Evolutionary conservation across 192 early-diverging fungal genomes (phyloP).

Genomic region (Coemansia sp.): DNA sequence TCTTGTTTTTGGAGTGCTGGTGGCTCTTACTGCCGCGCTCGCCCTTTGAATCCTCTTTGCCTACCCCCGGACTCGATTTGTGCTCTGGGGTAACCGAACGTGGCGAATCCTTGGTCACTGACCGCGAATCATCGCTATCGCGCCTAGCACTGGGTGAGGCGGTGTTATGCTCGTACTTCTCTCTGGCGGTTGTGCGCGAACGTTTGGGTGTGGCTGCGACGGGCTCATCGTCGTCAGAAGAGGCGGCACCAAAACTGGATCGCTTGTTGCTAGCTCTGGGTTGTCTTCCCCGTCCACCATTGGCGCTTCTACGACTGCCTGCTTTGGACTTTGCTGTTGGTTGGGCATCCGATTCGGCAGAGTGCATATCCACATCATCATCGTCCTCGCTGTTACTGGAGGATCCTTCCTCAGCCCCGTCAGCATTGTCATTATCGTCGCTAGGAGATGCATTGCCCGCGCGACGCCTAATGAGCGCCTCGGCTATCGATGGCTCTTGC

Average conservation of each 20-base stretch:
- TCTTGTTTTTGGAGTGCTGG: slow-evolving; percentile 25
- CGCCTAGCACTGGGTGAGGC: slow-evolving; percentile 20
- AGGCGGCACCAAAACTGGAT: slow-evolving; percentile 32
- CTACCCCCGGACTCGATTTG: slow-evolving; percentile 7
- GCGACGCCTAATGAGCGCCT: slow-evolving; percentile 46
- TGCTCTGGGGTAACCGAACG: slow-evolving; percentile 17
- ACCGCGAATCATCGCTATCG: slow-evolving; percentile 35
- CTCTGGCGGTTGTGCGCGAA: slow-evolving; percentile 31
- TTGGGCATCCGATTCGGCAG: slow-evolving; percentile 23
- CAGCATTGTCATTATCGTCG: slow-evolving; percentile 58
- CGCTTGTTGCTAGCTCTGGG: slow-evolving; percentile 31
- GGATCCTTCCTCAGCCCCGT: slow-evolving; percentile 53
- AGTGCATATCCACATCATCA: slow-evolving; percentile 46
- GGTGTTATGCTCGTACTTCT: slow-evolving; percentile 7
- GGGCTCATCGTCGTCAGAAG: slow-evolving; percentile 38
- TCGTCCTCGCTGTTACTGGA: slow-evolving; percentile 44
- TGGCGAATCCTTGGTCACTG: slow-evolving; percentile 38
- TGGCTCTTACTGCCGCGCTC: slow-evolving; percentile 30
- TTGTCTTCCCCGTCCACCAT: slow-evolving; percentile 21
- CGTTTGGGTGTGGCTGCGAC: slow-evolving; percentile 41
- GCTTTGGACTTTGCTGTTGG: slow-evolving; percentile 10
- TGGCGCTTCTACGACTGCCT: slow-evolving; percentile 8
- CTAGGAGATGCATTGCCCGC: slow-evolving; percentile 20
- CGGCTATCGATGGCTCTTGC: slow-evolving; percentile 47
- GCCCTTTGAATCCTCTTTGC: slow-evolving; percentile 29